Evolutionary conservation across 371 early-diverging fungal species (phyloP), one percentile per base, ranked within the genome.

Genomic region (Mortierella sp.): DNA sequence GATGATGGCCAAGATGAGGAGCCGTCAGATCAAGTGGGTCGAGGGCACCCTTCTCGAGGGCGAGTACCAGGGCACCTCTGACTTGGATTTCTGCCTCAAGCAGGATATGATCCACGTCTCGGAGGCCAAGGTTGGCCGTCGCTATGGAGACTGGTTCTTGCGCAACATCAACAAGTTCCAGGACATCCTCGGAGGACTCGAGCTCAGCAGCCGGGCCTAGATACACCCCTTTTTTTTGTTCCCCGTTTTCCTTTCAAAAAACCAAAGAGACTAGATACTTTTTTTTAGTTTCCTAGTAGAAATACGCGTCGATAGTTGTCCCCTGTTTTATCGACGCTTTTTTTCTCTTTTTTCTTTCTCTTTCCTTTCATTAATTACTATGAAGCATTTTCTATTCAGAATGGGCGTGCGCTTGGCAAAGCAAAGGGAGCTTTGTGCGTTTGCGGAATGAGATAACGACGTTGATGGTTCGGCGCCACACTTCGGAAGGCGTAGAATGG

Each of bases 101-200:
- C 88, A 91, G 89, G 98, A 98, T 79, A 95, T 97, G 91, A 95
- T 98, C 85, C 96, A 96, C 88, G 95, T 98, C 89, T 95, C 96
- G 26, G 98, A 98, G 91, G 94, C 94, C 90, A 97, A 98, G 89
- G 94, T 96, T 24, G 97, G 96, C 42, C 95, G 97, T 75, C 95
- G 97, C 77, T 96, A 96, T 86, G 98, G 95, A 52, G 99, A 98
- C 84, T 98, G 97, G 97, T 98, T 97, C 89, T 93, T 98, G 87
- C 94, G 98, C 77, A 95, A 97, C 88, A 95, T 96, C 79, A 95
- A 94, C 91, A 96, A 97, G 90, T 93, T 95, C 84, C 83, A 87
- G 81, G 87, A 87, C n/a, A 87, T 87, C 34, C 84, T 84, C 58
- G 87, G 80, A 31, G 84, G 87, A 9, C 72, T 87, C 58, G 87